Evolutionary conservation across 192 early-diverging fungal species (phyloP), one percentile per base, ranked within the genome.

Genomic region (Lobosporangium transversale): DNA sequence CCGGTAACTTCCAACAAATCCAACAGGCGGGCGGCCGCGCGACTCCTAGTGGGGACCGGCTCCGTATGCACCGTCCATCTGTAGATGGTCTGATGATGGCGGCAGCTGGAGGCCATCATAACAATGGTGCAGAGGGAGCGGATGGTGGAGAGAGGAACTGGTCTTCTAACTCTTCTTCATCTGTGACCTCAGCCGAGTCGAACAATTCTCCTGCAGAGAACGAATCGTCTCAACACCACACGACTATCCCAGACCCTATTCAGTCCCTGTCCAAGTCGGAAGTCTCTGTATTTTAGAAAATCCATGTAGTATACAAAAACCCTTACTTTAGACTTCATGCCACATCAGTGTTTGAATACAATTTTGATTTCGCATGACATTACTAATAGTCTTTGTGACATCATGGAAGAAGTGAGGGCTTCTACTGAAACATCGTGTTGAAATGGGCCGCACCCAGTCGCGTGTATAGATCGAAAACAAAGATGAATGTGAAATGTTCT

Each of bases 281-380:
- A 14, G 71, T 75, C 5, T 58, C 63, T 61, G 71, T 75, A 61
- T 75, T 66, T 66, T 75, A 75, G 58, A 37, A n/a, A n/a, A n/a
- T n/a, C n/a, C n/a, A n/a, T n/a, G n/a, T n/a, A n/a, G n/a, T n/a
- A n/a, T n/a, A n/a, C n/a, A n/a, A n/a, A n/a, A n/a, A n/a, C n/a
- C n/a, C n/a, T n/a, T n/a, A n/a, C n/a, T n/a, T n/a, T n/a, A n/a
- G n/a, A n/a, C n/a, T n/a, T n/a, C n/a, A n/a, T n/a, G n/a, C n/a
- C n/a, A n/a, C n/a, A n/a, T n/a, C n/a, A n/a, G n/a, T n/a, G n/a
- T n/a, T n/a, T n/a, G n/a, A n/a, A n/a, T n/a, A n/a, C n/a, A n/a
- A n/a, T n/a, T n/a, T n/a, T n/a, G n/a, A n/a, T n/a, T n/a, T n/a
- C n/a, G n/a, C n/a, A n/a, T n/a, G n/a, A n/a, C n/a, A n/a, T n/a